Evolutionary conservation across 345 rosid species (phyloP), one percentile per base, ranked within the genome.

Genomic region (Camelina hispida): DNA sequence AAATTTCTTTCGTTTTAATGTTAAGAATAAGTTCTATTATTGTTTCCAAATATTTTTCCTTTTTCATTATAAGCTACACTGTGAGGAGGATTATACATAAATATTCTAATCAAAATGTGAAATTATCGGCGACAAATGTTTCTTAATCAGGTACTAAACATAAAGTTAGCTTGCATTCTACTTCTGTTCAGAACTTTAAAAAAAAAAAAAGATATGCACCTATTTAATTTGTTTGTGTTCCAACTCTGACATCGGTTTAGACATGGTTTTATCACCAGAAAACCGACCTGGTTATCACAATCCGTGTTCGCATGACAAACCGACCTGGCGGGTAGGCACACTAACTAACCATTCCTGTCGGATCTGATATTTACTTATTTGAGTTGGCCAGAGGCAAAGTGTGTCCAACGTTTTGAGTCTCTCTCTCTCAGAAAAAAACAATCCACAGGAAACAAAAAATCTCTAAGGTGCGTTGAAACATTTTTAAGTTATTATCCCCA

Each of bases 371-470:
- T 58, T 43, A 34, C 56, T 58, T 20, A 1, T 5, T 28, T 58
- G 65, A 58, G 28, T 32, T 44, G 66, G 23, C 8, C 37, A 11
- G 62, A 52, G 6, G 22, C 35, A 37, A 57, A 56, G 13, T 43
- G 15, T 46, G 66, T 59, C 22, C 15, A 28, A 32, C 35, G 48
- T 43, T 35, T 58, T 47, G 12, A 70, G 47, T 58, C n/a, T 30
- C 55, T 30, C 30, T 50, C n/a, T 30, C 71, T 52, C 14, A 17
- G 22, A 46, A 50, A 61, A 35, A 71, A 71, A 0, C 35, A 32
- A 4, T 48, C 50, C 8, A 69, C 15, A 23, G 59, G 59, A 59
- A 61, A 48, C 50, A 34, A 44, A 17, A 71, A 59, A 28, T 53
- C 11, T 23, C 32, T 37, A 16, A 60, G 65, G 11, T 20, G 25